A percentile compares a stretch with the other conserved stretches of the same genome.
These are phyloP conservation scores for Beauveria australis DNA, from an alignment of 2,329 filamentous ascomycete genomes.

Conservation along the genomic window DNA sequence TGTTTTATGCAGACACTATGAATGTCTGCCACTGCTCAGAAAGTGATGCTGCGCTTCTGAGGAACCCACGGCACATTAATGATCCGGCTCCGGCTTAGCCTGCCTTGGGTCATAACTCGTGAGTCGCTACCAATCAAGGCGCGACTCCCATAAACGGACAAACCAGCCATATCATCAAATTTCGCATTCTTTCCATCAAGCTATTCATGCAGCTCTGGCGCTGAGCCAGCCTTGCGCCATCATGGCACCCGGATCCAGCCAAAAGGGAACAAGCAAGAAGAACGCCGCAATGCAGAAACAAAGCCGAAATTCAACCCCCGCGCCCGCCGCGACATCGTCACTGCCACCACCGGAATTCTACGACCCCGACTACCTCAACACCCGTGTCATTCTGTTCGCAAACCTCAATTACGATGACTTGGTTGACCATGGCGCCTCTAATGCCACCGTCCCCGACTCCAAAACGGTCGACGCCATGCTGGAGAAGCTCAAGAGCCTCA, in stretches of 20 bases:
- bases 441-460: slow-evolving; percentile 53
- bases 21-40: neutral
- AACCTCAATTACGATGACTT: slow-evolving; percentile 61
- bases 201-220: slow-evolving; percentile 8
- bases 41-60: neutral
- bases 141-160: neutral
- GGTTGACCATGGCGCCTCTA: slow-evolving; percentile 52
- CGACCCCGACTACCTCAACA: slow-evolving; percentile 59
- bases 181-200: slow-evolving; percentile 3
- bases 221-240: slow-evolving; percentile 9
- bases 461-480: slow-evolving; percentile 56
- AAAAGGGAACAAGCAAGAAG: slow-evolving; percentile 61
- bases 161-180: neutral
- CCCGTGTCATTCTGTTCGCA: slow-evolving; percentile 50
- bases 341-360: slow-evolving; percentile 47
- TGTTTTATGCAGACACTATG: no score
- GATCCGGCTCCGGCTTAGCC: neutral
- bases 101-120: no score
- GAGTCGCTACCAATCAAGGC: slow-evolving; percentile 2
- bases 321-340: slow-evolving; percentile 40
- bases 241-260: slow-evolving; percentile 52
- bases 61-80: neutral
- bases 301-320: slow-evolving; percentile 71
- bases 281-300: slow-evolving; percentile 54
- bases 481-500: slow-evolving; percentile 53